Conservation (phyloP, 2,329 filamentous ascomycete species). For the Fusarium keratoplasticum region DNA sequence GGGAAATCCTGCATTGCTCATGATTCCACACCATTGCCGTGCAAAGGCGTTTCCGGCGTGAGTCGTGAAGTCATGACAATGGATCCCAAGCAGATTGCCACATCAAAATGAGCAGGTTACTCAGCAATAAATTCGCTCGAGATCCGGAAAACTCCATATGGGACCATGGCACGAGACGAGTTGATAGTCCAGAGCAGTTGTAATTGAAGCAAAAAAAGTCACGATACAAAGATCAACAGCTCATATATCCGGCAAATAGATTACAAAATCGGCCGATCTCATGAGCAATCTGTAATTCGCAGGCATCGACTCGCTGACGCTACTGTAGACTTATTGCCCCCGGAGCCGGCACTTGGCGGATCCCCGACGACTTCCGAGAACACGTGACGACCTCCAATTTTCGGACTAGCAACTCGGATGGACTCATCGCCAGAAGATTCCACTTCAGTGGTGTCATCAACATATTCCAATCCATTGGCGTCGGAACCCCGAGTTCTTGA, state of each 20-base stretch:
- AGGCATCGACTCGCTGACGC: conserved; percentile 35
- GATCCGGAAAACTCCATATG: not conserved
- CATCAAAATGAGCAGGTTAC: not conserved
- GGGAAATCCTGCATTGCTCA: not conserved
- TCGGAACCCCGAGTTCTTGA: conserved; percentile 29
- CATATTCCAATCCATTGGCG: conserved; percentile 39
- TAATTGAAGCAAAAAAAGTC: not conserved
- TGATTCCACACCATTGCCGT: conserved; percentile 10
- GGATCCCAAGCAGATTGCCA: conserved; percentile 10
- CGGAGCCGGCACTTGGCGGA: conserved; percentile 13
- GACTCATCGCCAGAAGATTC: conserved; percentile 46
- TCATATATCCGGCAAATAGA: not conserved
- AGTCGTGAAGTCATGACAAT: conserved; percentile 16
- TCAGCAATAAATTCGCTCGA: not conserved
- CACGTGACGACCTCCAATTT: conserved; percentile 49
- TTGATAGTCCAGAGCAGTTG: not conserved
- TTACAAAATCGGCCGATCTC: not conserved
- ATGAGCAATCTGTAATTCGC: conserved; percentile 6
- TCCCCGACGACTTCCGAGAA: conserved; percentile 25
- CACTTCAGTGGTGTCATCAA: conserved; percentile 46
- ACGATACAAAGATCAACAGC: not conserved
- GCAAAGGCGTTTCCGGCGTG: not conserved
- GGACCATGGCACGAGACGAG: not conserved
- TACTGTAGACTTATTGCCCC: not conserved
- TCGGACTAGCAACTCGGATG: conserved; percentile 43